Percentiles rank a stretch among this genome's conserved stretches.
Conservation (phyloP, 169 alveolate genomes). For the Eimeria acervulina region DNA sequence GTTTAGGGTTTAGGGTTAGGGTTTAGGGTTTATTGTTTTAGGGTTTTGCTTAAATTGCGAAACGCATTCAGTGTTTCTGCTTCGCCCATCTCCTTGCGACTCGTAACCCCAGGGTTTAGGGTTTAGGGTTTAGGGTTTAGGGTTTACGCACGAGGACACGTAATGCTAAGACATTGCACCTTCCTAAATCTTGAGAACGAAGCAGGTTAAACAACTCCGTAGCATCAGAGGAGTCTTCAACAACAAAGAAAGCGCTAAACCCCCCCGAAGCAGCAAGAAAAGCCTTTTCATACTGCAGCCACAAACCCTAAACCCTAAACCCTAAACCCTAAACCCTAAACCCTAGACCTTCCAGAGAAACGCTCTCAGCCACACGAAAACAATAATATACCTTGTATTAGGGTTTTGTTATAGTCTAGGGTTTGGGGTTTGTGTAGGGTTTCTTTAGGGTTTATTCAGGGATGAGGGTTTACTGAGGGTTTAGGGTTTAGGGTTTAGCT, state of each 20-base stretch:
- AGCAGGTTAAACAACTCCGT: constrained; percentile 12
- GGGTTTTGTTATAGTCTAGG: not conserved
- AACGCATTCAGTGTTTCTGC: no score
- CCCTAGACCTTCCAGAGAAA: not conserved
- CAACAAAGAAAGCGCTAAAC: constrained; percentile 64
- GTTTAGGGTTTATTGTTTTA: no score
- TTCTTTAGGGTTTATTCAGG: not conserved
- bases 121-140: constrained; percentile 45
- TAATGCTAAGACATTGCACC: constrained; percentile 51
- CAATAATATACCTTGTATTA: not conserved
- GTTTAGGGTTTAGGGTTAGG: not conserved
- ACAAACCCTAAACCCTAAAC: constrained; percentile 34
- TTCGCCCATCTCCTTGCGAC: no score
- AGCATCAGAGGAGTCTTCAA: constrained; percentile 62
- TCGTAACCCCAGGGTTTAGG: not conserved
- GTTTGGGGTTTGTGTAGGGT: not conserved
- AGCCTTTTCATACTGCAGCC: constrained; percentile 73
- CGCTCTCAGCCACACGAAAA: no score
- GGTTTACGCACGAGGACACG: constrained; percentile 52
- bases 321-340: constrained; percentile 67
- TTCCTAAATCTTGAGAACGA: constrained; percentile 43
- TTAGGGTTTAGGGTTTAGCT: constrained; percentile 42
- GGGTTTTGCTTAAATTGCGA: no score
- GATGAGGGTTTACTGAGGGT: not conserved
- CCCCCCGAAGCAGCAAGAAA: constrained; percentile 77